Percentiles rank a stretch among this genome's conserved stretches.
phyloP scores from a whole-genome alignment of 129 eudicot species.

The Escallonia herrerae region DNA sequence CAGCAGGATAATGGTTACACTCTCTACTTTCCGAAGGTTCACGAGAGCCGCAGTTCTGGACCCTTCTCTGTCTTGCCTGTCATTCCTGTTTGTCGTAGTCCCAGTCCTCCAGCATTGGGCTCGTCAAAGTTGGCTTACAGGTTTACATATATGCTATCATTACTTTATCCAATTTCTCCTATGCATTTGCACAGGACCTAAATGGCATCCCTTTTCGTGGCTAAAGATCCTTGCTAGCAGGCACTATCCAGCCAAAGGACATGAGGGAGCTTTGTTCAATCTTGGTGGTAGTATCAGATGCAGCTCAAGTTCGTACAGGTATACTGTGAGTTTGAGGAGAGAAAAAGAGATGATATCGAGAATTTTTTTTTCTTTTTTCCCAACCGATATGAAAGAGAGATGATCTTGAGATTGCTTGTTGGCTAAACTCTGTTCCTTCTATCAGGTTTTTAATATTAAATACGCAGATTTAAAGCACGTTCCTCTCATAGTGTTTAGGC shows the following conservation, averaged over 20 bases:
- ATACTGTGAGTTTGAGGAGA: not conserved
- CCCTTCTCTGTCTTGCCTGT: slow-evolving; percentile 4
- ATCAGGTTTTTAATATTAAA: not conserved
- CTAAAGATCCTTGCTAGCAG: slow-evolving; percentile 28
- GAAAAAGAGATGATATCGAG: not conserved
- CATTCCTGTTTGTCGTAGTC: not conserved
- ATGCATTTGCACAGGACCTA: not conserved
- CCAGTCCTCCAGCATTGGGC: slow-evolving; percentile 7
- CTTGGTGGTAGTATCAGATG: slow-evolving; percentile 25
- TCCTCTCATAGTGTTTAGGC: not conserved
- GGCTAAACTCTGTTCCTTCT: not conserved
- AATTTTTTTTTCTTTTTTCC: too few relatives aligned
- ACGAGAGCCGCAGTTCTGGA: not conserved
- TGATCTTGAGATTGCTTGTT: too few relatives aligned
- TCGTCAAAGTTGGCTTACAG: slow-evolving; percentile 16
- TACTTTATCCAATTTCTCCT: not conserved
- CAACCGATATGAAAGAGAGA: too few relatives aligned
- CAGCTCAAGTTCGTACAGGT: slow-evolving; percentile 23
- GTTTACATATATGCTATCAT: not conserved
- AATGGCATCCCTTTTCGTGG: not conserved
- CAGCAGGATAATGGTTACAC: too few relatives aligned
- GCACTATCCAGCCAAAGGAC: slow-evolving; percentile 22
- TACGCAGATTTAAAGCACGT: not conserved
- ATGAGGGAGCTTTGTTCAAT: slow-evolving; percentile 23
- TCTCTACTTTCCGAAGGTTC: not conserved